Evolutionary conservation across 805 yeast species (phyloP).

Genomic region (Spathaspora sp.): DNA sequence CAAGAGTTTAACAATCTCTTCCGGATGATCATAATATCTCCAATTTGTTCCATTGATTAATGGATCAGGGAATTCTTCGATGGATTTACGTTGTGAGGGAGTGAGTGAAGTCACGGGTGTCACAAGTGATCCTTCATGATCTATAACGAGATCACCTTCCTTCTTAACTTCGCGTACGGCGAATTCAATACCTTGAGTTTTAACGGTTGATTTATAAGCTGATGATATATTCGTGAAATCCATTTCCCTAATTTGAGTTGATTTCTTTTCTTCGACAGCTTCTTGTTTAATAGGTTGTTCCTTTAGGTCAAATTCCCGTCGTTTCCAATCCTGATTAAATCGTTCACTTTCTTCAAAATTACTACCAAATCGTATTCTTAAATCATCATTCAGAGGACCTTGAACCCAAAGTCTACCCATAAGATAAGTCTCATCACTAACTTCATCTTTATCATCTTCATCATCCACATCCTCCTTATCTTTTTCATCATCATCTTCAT

Average conservation of each 20-base stretch:
- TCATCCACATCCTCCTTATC: slow-evolving; percentile 19
- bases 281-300: slow-evolving; percentile 11
- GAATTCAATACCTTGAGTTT: slow-evolving; percentile 1
- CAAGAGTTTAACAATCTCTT: slow-evolving; percentile 53
- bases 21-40: slow-evolving; percentile 64
- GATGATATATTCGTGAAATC: slow-evolving; percentile 13
- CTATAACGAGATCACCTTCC: slow-evolving; percentile 8
- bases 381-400: slow-evolving; percentile 66
- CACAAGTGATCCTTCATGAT: slow-evolving; percentile 17
- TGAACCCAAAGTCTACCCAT: slow-evolving; percentile 90
- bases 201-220: slow-evolving; percentile 19
- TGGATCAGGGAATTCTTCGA: slow-evolving; percentile 64
- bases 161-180: neutral
- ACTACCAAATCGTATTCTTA: slow-evolving; percentile 19
- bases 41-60: slow-evolving; percentile 54
- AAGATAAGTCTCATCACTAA: slow-evolving; percentile 53
- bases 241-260: slow-evolving; percentile 15
- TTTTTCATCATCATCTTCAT: slow-evolving; percentile 26
- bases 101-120: slow-evolving; percentile 12
- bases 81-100: slow-evolving; percentile 52
- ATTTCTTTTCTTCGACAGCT: slow-evolving; percentile 14
- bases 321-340: slow-evolving; percentile 5
- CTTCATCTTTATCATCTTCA: slow-evolving; percentile 44
- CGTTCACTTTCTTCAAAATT: slow-evolving; percentile 12
- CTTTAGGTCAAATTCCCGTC: slow-evolving; percentile 13